Conservation (phyloP, 768 basidiomycete genomes). For the Termitomyces sp. region DNA sequence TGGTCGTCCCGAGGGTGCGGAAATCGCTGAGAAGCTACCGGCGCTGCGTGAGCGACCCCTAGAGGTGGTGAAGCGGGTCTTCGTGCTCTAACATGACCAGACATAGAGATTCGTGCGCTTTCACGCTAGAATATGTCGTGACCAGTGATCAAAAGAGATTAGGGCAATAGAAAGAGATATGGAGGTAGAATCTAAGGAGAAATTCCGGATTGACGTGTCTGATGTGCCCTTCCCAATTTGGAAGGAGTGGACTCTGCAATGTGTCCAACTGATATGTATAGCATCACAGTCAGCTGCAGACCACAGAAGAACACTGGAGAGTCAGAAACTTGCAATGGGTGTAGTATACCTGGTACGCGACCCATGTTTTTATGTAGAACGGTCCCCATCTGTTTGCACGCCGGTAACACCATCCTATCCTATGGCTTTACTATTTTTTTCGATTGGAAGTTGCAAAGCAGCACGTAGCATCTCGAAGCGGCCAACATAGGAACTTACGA, state of each 20-base stretch:
- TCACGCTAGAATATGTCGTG: conserved; percentile 13
- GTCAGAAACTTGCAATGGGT: no score
- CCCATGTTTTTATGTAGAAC: no score
- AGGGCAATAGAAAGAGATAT: conserved; percentile 7
- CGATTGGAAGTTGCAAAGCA: no score
- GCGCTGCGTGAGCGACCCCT: conserved; percentile 36
- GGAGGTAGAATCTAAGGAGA: conserved; percentile 8
- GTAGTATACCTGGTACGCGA: no score
- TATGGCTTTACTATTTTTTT: no score
- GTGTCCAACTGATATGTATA: no score
- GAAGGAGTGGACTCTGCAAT: background rate
- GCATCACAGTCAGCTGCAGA: no score
- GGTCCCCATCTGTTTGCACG: no score
- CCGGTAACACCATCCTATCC: no score
- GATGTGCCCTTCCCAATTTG: conserved; percentile 10
- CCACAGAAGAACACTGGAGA: no score
- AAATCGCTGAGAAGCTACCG: conserved; percentile 50
- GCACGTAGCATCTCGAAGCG: no score
- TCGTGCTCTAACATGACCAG: conserved; percentile 60
- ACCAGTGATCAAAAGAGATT: conserved; percentile 6
- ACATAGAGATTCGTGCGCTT: conserved; percentile 28
- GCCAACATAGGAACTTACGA: no score
- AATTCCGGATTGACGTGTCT: conserved; percentile 20
- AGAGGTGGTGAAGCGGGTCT: conserved; percentile 69
- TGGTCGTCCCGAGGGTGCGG: conserved; percentile 64